Evolutionary conservation across 1,139 yeast species (phyloP).

Genomic region (Hansenula lynferdii): DNA sequence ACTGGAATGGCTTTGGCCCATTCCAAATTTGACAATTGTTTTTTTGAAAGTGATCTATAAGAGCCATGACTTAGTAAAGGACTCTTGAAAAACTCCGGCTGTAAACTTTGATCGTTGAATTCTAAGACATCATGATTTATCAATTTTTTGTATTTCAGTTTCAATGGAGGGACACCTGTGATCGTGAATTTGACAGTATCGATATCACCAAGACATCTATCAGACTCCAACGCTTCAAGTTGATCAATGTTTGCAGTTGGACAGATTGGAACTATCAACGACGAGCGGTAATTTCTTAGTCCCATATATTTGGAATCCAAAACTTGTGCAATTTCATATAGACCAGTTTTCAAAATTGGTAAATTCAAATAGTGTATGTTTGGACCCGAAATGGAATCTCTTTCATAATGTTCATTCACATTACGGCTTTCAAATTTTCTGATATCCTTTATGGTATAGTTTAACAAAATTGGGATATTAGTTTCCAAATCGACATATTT

Average conservation of each 20-base stretch:
- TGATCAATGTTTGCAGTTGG: conserved; percentile 42
- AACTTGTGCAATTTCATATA: conserved; percentile 63
- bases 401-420: conserved; percentile 27
- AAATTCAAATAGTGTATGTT: conserved; percentile 41
- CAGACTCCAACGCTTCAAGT: conserved; percentile 27
- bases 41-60: conserved; percentile 22
- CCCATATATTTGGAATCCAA: conserved; percentile 59
- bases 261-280: conserved; percentile 66
- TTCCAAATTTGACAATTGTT: conserved; percentile 35
- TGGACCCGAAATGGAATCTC: conserved; percentile 27
- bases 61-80: conserved; percentile 24
- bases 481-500: conserved; percentile 56
- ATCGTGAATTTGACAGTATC: conserved; percentile 53
- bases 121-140: conserved; percentile 45
- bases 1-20: conserved; percentile 52
- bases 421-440: conserved; percentile 41
- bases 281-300: conserved; percentile 61
- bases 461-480: conserved; percentile 41
- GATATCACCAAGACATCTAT: conserved; percentile 60
- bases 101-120: conserved; percentile 41
- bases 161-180: conserved; percentile 74
- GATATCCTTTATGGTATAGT: conserved; percentile 56
- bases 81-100: conserved; percentile 39
- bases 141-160: conserved; percentile 53
- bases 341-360: conserved; percentile 67